Percentiles rank a stretch among this genome's conserved stretches.
These are phyloP conservation scores for Athelia psychrophila DNA, from an alignment of 1,284 basidiomycete genomes.

Conservation along the genomic window DNA sequence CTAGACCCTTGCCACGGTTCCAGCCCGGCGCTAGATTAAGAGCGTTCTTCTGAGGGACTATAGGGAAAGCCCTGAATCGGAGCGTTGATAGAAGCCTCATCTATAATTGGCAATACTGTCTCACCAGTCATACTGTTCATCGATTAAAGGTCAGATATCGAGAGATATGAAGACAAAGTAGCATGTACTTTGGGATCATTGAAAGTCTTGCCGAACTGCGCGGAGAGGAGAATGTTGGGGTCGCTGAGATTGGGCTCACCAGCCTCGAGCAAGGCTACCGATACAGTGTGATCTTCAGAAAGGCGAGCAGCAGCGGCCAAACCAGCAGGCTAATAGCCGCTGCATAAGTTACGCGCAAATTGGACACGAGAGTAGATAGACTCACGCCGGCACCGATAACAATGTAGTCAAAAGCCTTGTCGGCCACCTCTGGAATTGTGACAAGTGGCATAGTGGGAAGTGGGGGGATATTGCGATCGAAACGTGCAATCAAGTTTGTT, in stretches of 20 bases:
- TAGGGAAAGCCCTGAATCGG: neutral
- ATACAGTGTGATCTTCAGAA: constrained; percentile 13
- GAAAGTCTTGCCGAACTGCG: neutral
- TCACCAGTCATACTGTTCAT: neutral
- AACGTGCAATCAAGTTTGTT: no score
- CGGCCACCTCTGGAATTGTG: neutral
- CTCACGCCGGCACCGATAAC: constrained; percentile 5
- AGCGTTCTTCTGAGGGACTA: neutral
- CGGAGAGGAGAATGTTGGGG: constrained; percentile 8
- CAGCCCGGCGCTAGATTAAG: neutral
- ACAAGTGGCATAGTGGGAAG: no score
- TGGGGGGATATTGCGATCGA: no score
- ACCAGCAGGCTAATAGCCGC: constrained; percentile 21
- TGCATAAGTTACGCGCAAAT: neutral
- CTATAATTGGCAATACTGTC: neutral
- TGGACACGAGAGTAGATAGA: neutral
- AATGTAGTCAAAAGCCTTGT: constrained; percentile 4
- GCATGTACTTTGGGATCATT: neutral
- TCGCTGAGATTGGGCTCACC: constrained; percentile 9
- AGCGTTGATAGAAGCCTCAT: neutral
- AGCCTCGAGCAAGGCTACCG: constrained; percentile 24
- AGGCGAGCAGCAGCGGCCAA: constrained; percentile 20
- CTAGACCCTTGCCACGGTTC: neutral
- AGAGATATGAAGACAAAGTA: neutral
- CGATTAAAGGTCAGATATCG: neutral